Conservation (phyloP, 139 green algal species). For the Coelastrella sp. region DNA sequence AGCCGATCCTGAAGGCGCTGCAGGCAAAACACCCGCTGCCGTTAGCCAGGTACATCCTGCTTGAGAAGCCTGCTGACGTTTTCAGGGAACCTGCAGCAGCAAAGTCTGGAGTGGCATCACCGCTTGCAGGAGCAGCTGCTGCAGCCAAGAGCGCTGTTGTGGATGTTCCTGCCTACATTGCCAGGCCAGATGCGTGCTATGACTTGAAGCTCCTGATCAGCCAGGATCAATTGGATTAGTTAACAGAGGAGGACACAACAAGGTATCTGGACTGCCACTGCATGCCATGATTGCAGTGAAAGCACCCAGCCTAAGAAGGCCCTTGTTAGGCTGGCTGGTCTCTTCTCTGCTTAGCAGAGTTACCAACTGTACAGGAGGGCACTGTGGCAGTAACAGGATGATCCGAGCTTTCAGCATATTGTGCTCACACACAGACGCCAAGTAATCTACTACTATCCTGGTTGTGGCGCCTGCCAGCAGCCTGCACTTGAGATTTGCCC, state of each 20-base stretch:
- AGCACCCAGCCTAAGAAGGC: too few species aligned
- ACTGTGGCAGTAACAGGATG: too few species aligned
- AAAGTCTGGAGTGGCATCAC: background rate
- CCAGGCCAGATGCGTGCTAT: background rate
- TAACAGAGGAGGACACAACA: background rate
- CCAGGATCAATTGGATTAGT: background rate
- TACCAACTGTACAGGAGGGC: too few species aligned
- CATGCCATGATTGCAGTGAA: too few species aligned
- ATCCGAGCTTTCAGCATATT: too few species aligned
- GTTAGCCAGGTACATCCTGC: slow-evolving; percentile 47
- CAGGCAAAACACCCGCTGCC: slow-evolving; percentile 56
- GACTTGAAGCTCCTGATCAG: background rate
- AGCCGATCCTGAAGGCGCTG: slow-evolving; percentile 79
- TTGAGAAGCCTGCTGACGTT: background rate
- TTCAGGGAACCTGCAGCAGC: background rate
- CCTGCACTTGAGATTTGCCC: too few species aligned
- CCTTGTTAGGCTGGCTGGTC: too few species aligned
- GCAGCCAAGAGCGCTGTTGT: background rate
- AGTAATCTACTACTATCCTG: too few species aligned
- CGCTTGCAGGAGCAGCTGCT: background rate
- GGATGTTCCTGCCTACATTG: background rate
- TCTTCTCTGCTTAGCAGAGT: too few species aligned
- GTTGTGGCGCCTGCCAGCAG: too few species aligned
- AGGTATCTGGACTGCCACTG: too few species aligned
- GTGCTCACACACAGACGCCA: too few species aligned